Base-by-base conservation (phyloP, 306 rosid species). In the Quercus robur region DNA sequence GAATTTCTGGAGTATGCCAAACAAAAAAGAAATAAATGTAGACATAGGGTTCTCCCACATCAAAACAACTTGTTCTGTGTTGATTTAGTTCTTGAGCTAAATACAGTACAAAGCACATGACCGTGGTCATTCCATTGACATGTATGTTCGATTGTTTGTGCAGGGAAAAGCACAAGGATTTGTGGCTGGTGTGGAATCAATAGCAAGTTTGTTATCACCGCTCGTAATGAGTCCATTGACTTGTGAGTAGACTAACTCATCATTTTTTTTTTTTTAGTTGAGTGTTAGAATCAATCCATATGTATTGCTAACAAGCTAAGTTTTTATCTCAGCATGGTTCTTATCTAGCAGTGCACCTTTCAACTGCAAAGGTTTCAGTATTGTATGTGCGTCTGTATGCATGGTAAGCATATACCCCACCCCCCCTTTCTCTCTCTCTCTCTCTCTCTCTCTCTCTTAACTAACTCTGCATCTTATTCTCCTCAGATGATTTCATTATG, bases 351-450 rank as follows among this genome's bases (percentile, higher is more conserved):
- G 77, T 75, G 97, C 98, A 18, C 98, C 98, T 31, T 93, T 93
- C 88, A 76, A 91, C 61, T 93, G 97, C 85, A 93, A 93, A 90
- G 98, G 97, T 71, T 93, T 93, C 76, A 88, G 93, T 91, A 84
- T 93, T 21, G 82, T 93, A 56, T 81, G 90, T 64, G 97, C 94
- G 78, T 91, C 97, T 44, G 38, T 91, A 77, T 76, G 86, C 89
- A 85, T 91, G 94, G 98, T 88, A 78, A 84, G 73, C 46, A 35
- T 49, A 64, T n/a, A 62, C 77, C 73, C 52, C 68, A 62, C 77
- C 73, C 52, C 68, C 73, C 18, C 12, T 8, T 6, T 63, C 64
- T 46, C 67, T 20, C 6, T 54, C 54, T 7, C 44, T 33, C 15
- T 31, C 62, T 21, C 30, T 17, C 1, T 1, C 15, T 2, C 28